Evolutionary conservation across 176 grass and related monocot species (phyloP).

Genomic region (Carex cristatella): DNA sequence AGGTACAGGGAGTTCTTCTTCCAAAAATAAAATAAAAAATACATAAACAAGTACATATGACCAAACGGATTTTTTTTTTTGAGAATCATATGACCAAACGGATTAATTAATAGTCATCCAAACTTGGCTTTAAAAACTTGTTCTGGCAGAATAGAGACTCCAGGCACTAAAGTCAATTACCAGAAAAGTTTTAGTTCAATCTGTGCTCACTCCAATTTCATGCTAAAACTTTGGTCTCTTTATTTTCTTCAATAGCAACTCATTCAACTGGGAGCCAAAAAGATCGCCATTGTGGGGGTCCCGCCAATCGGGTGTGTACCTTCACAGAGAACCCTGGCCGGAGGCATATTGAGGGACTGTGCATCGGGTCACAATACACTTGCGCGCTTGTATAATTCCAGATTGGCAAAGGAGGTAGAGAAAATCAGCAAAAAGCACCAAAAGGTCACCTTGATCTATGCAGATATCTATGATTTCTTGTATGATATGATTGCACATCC

Average conservation of each 20-base stretch:
- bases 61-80: too few relatives aligned
- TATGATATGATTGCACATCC: constrained; percentile 64
- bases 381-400: constrained; percentile 42
- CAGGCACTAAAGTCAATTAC: neutral
- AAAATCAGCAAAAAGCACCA: constrained; percentile 6
- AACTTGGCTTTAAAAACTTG: neutral
- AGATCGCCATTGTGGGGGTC: constrained; percentile 49
- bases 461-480: constrained; percentile 58
- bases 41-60: neutral
- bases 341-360: constrained; percentile 30
- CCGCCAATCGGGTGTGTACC: constrained; percentile 83
- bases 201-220: neutral
- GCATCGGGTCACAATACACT: constrained; percentile 47
- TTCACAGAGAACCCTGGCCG: constrained; percentile 64
- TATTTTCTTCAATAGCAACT: constrained; percentile 32
- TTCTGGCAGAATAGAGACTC: neutral
- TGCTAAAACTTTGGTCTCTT: neutral
- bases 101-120: neutral
- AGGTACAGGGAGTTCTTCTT: neutral
- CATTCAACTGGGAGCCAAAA: constrained; percentile 37
- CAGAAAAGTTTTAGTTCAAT: neutral
- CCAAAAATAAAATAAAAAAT: neutral
- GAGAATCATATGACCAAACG: too few relatives aligned
- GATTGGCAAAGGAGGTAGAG: constrained; percentile 19
- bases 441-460: constrained; percentile 25